These are phyloP conservation scores for Amaranthus tricolor DNA, from an alignment of 179 eudicot genomes.

Conservation along the genomic window DNA sequence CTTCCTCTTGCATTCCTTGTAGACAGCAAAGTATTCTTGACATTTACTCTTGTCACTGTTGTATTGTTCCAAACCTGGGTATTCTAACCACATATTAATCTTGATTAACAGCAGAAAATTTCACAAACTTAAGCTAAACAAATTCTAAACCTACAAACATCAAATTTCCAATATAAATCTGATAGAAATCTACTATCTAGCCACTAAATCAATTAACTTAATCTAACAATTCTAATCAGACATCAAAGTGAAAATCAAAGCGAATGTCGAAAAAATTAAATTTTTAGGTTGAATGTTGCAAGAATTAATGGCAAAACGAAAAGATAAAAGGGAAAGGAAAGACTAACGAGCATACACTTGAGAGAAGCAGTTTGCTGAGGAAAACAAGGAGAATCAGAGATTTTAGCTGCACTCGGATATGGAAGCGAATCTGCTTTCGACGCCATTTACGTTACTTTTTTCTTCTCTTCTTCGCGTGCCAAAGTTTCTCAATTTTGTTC, in stretches of 20 bases:
- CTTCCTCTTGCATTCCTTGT: constrained; percentile 97
- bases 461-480: neutral
- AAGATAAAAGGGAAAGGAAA: neutral
- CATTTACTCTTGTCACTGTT: constrained; percentile 82
- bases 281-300: neutral
- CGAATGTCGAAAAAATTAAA: neutral
- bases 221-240: neutral
- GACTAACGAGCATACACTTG: constrained; percentile 47
- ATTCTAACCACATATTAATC: constrained; percentile 6
- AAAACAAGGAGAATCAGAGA: constrained; percentile 80
- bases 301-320: neutral
- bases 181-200: neutral
- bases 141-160: too few species aligned
- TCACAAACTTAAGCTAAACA: neutral
- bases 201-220: neutral
- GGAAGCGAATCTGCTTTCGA: constrained; percentile 53
- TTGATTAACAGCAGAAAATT: neutral
- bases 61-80: constrained; percentile 73
- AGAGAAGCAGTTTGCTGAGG: constrained; percentile 88
- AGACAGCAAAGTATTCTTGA: constrained; percentile 85
- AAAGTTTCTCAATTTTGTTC: neutral
- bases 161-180: neutral
- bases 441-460: constrained; percentile 35
- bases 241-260: neutral
- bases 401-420: constrained; percentile 75